Percentiles rank a stretch among this genome's conserved stretches.
Evolutionary conservation across 176 grass and related monocot genomes (phyloP).

Genomic region (Raddia distichophylla): DNA sequence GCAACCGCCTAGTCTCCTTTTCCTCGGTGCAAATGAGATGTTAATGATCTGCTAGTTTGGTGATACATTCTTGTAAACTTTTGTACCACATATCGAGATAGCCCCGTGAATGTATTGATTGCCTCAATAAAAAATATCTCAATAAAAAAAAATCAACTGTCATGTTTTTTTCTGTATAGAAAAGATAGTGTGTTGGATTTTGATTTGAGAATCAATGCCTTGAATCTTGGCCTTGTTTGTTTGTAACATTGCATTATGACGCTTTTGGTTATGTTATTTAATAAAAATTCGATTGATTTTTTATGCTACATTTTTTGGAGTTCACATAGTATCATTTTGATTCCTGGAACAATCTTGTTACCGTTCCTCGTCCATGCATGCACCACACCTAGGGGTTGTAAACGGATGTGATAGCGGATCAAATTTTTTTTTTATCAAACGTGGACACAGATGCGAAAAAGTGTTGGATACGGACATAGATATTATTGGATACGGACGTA

Average conservation of each 20-base stretch:
- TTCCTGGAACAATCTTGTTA: no score
- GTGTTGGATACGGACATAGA: no score
- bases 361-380: no score
- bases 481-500: no score
- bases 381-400: no score
- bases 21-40: constrained; percentile 2
- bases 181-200: not conserved
- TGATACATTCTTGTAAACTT: constrained; percentile 20
- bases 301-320: not conserved
- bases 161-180: not conserved
- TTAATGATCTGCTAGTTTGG: constrained; percentile 3
- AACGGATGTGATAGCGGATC: no score
- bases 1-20: not conserved
- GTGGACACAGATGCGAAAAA: no score
- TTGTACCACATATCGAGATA: constrained; percentile 11
- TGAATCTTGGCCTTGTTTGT: not conserved
- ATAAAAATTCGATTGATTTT: not conserved
- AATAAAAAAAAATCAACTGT: constrained; percentile 38
- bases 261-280: not conserved
- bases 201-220: not conserved
- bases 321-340: not conserved
- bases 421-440: no score
- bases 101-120: constrained; percentile 37
- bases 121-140: constrained; percentile 19
- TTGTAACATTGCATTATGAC: not conserved